Evolutionary conservation across 2,329 filamentous ascomycete species (phyloP).

Genomic region (Huntiella savannae): DNA sequence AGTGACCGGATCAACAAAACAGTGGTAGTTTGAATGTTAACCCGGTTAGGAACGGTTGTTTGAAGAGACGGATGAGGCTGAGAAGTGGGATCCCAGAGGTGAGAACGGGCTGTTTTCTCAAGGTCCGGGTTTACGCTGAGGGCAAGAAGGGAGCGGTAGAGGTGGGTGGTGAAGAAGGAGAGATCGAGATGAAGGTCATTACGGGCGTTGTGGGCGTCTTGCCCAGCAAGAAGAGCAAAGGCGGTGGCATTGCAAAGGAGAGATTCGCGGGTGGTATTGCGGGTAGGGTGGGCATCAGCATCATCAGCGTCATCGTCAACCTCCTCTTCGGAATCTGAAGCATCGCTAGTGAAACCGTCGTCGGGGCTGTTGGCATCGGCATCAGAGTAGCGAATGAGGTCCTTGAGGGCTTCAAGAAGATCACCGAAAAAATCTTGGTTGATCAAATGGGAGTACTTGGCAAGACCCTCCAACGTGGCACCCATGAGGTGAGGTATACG

Average conservation of each 20-base stretch:
- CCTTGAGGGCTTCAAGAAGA: slow-evolving; percentile 80
- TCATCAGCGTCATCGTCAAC: slow-evolving; percentile 25
- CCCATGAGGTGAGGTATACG: slow-evolving; percentile 75
- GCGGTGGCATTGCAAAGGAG: slow-evolving; percentile 92
- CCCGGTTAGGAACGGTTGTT: slow-evolving; percentile 31
- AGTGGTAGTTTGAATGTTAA: slow-evolving; percentile 90
- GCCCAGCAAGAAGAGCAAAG: slow-evolving; percentile 85
- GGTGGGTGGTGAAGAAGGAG: slow-evolving; percentile 84
- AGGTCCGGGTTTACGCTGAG: slow-evolving; percentile 70
- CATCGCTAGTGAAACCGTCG: slow-evolving; percentile 20
- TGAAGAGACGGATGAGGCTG: slow-evolving; percentile 21
- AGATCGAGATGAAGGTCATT: slow-evolving; percentile 72
- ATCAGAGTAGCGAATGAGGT: slow-evolving; percentile 65
- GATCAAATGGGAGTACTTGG: slow-evolving; percentile 88
- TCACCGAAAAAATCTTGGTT: slow-evolving; percentile 99
- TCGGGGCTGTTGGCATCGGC: slow-evolving; percentile 22
- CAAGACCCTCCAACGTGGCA: slow-evolving; percentile 84
- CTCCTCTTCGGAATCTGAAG: slow-evolving; percentile 24
- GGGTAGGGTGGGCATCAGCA: slow-evolving; percentile 29
- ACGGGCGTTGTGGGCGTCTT: slow-evolving; percentile 75
- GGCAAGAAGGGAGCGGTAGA: slow-evolving; percentile 69
- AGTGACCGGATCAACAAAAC: slow-evolving; percentile 79
- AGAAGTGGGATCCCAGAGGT: slow-evolving; percentile 44
- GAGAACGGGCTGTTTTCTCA: slow-evolving; percentile 57
- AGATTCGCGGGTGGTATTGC: slow-evolving; percentile 68